Conservation (phyloP, 2,329 filamentous ascomycete species). For the Penicillium brevicompactum region DNA sequence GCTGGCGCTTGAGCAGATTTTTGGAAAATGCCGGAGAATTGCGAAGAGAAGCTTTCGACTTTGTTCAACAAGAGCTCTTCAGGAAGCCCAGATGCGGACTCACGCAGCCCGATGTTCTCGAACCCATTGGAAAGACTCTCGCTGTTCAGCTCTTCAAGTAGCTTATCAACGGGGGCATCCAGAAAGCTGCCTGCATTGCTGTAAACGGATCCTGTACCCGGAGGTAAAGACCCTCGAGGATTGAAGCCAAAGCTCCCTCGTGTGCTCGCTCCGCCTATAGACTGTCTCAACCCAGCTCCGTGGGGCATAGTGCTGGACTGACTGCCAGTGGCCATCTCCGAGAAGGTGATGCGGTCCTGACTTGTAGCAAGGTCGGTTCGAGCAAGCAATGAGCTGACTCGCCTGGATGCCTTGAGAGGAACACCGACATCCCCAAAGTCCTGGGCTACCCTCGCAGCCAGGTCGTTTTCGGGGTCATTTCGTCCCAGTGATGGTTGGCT, state of each 20-base stretch:
- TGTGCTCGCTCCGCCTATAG: conserved; percentile 68
- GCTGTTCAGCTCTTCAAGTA: conserved; percentile 68
- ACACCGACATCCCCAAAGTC: conserved; percentile 60
- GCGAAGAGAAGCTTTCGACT: conserved; percentile 69
- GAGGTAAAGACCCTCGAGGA: conserved; percentile 59
- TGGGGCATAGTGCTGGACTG: conserved; percentile 38
- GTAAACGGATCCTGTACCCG: conserved; percentile 49
- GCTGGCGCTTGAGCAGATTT: conserved; percentile 27
- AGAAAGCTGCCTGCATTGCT: conserved; percentile 63
- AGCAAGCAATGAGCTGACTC: conserved; percentile 89
- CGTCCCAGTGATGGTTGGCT: conserved; percentile 11
- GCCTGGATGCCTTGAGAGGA: conserved; percentile 65
- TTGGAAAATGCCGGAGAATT: conserved; percentile 34
- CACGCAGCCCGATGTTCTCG: conserved; percentile 71
- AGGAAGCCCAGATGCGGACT: conserved; percentile 70
- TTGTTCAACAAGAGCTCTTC: conserved; percentile 73
- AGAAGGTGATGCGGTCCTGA: conserved; percentile 78
- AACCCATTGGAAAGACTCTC: conserved; percentile 68
- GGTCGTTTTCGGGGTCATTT: conserved; percentile 54
- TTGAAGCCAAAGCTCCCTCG: conserved; percentile 62
- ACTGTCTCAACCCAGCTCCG: conserved; percentile 62
- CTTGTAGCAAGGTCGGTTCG: conserved; percentile 83
- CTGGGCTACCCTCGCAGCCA: conserved; percentile 72
- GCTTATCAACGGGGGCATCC: conserved; percentile 68
- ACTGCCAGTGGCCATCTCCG: conserved; percentile 63